Evolutionary conservation across 2,329 filamentous ascomycete species (phyloP), one percentile per base, ranked within the genome.

Genomic region (Exophiala sp.): DNA sequence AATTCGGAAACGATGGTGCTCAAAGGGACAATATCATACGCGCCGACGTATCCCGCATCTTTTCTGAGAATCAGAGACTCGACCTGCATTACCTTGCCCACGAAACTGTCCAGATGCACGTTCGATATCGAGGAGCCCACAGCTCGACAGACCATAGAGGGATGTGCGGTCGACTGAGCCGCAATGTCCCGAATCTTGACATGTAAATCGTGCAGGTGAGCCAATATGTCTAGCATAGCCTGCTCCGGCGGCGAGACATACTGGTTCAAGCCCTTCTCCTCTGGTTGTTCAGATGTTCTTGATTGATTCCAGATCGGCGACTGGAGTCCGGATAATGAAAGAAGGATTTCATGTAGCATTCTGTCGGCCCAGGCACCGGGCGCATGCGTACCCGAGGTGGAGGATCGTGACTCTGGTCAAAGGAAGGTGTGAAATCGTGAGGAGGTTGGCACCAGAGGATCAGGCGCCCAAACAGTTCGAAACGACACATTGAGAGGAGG

Each of bases 301-400:
- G 96, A 22, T 40, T 58, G 47, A 24, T 46, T 44, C 55, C 56
- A 86, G 65, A 97, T 80, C 60, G 89, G 85, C 58, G 91, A 96
- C 58, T 87, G 85, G 71, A 97, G 88, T 60, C 93, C 91, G 63
- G 90, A 94, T 70, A 97, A 83, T 68, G 90, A 91, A 70, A 98
- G 84, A 70, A 97, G 82, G 73, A 98, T 88, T 77, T 98, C 93
- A 80, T 97, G 93, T 68, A 98, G 86, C 93, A 98, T 98, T 60
- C 54, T 37, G 51, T n/a, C n/a, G 46, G 42, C 14, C 27, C 44
- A 14, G 41, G 7, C 13, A 38, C 9, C 8, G 43, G 39, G 10
- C 22, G 30, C 19, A 42, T 10, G 21, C 39, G 35, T 16, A 47
- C 30, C 18, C 50, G 46, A 16, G 54, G 51, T 6, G 34, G 43